Evolutionary conservation across 306 rosid species (phyloP).

Genomic region (Coriaria nepalensis): DNA sequence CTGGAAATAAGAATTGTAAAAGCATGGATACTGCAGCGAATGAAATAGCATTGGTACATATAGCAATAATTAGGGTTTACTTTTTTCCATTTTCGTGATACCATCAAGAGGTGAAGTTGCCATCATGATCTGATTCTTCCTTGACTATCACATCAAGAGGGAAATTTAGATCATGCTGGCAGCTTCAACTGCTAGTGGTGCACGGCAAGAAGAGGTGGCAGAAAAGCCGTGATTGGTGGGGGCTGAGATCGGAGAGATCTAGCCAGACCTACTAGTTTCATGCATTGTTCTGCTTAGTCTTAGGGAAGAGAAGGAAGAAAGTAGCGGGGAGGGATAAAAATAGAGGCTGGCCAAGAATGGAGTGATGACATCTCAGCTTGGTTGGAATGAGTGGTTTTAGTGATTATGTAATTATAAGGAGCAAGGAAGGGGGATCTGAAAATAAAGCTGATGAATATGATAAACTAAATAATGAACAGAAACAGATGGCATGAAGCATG

Average conservation of each 20-base stretch:
- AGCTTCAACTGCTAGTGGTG: conserved; percentile 57
- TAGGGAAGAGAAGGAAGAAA: background rate
- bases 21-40: too few relatives aligned
- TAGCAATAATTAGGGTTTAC: background rate
- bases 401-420: background rate
- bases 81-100: conserved; percentile 26
- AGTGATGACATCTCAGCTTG: background rate
- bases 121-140: conserved; percentile 68
- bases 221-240: background rate
- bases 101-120: conserved; percentile 66
- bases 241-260: background rate
- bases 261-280: too few relatives aligned
- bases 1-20: too few relatives aligned
- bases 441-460: background rate
- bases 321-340: conserved; percentile 23
- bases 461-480: conserved; percentile 6
- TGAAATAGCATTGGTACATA: too few relatives aligned
- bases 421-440: background rate
- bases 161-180: conserved; percentile 80
- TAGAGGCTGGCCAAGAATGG: conserved; percentile 25
- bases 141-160: conserved; percentile 17
- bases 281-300: too few relatives aligned
- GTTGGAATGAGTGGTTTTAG: conserved; percentile 1
- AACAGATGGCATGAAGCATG: conserved; percentile 22
- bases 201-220: conserved; percentile 22